A percentile compares a stretch with the other conserved stretches of the same genome.
phyloP scores from a whole-genome alignment of 2,329 filamentous ascomycete genomes.

The Xylariaceae sp. region DNA sequence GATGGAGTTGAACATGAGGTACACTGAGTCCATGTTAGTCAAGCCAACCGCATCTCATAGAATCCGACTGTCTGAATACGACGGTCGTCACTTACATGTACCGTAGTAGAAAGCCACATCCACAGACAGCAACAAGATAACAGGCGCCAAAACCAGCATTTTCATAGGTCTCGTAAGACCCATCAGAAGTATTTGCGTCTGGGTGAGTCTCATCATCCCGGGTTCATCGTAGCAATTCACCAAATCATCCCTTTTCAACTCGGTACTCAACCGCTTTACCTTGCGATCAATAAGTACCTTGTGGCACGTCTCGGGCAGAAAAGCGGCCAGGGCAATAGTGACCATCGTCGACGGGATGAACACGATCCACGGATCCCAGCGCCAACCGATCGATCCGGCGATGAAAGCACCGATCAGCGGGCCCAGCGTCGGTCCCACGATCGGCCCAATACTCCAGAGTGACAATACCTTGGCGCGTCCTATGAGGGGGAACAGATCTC shows the following conservation, averaged over 20 bases:
- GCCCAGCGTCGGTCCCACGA: slow-evolving; percentile 44
- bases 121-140: slow-evolving; percentile 42
- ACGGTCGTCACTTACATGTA: slow-evolving; percentile 28
- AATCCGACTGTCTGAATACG: background rate
- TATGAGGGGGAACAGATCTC: slow-evolving; percentile 47
- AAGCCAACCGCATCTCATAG: background rate
- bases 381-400: slow-evolving; percentile 45
- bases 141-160: slow-evolving; percentile 45
- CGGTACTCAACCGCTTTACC: slow-evolving; percentile 39
- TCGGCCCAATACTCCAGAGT: slow-evolving; percentile 43
- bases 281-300: slow-evolving; percentile 48
- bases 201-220: slow-evolving; percentile 22
- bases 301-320: slow-evolving; percentile 45
- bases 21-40: slow-evolving; percentile 30
- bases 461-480: slow-evolving; percentile 45
- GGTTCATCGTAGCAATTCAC: slow-evolving; percentile 42
- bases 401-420: slow-evolving; percentile 48
- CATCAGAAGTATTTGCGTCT: slow-evolving; percentile 31
- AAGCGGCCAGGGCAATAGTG: slow-evolving; percentile 35
- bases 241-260: slow-evolving; percentile 42
- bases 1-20: slow-evolving; percentile 51
- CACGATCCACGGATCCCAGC: slow-evolving; percentile 50
- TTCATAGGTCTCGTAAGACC: slow-evolving; percentile 49
- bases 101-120: slow-evolving; percentile 50
- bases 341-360: slow-evolving; percentile 41